Evolutionary conservation across 2,329 filamentous ascomycete genomes (phyloP), one percentile per base, ranked within the genome.

Genomic region (Aspergillus quadricinctus): DNA sequence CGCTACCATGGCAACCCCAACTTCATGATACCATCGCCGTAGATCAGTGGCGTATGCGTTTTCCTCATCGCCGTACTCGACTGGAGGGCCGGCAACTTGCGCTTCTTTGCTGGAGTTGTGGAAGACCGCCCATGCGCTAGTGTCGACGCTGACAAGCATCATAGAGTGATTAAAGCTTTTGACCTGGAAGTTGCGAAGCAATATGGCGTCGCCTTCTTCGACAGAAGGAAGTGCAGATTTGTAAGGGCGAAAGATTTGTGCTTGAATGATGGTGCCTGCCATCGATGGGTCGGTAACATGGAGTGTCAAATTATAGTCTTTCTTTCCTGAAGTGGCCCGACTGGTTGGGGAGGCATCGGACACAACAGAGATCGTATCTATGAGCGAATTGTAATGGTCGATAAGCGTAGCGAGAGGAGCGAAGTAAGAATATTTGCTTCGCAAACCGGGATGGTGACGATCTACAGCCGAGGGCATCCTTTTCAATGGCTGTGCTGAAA

Each of bases 121-220:
- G 60, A 80, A 79, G 4, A 80, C 75, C 9, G 73, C 77, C 78
- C 78, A 81, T 10, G 77, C 71, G 56, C 77, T 79, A 17, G 69
- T 69, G 11, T 75, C 68, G 2, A 65, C 68, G 60, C 75, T 79
- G 50, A 76, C 60, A 2, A 81, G 68, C 56, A 72, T 71, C 52
- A 77, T 64, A 6, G 68, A 70, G 58, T 74, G 71, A 14, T 76
- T 67, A 50, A 71, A 65, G 56, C 67, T 76, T 43, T 74, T 70
- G 8, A 80, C 75, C 56, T 75, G 74, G 63, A 80, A 78, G 56
- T 79, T 71, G 14, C 77, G 72, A 8, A 81, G 69, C 2, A 81
- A 64, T 35, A 81, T 64, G 2, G 71, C 69, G 57, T 78, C 74
- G 11, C 77, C 78, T 57, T 72, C 66, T 7, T 57, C 57, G 17